Conservation (phyloP, 352 stramenopile species). For the Hyaloperonospora arabidopsidis region DNA sequence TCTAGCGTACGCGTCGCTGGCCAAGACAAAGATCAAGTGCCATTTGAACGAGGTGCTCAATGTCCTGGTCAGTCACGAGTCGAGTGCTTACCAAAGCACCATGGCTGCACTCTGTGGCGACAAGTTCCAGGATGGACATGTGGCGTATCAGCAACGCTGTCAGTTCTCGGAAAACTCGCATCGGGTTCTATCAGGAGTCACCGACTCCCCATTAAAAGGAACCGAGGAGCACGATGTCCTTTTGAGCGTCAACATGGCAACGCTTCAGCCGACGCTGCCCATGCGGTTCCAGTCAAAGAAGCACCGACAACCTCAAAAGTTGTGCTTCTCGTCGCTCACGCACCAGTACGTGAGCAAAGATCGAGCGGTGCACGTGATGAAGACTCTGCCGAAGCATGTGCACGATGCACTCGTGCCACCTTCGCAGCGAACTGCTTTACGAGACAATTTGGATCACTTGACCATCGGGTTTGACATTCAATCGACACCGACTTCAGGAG, state of each 20-base stretch:
- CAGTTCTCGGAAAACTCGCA: conserved; percentile 19
- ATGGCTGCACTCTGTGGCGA: conserved; percentile 38
- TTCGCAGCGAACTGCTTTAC: conserved; percentile 35
- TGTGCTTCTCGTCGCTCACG: conserved; percentile 45
- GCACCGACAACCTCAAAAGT: conserved; percentile 36
- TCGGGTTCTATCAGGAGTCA: conserved; percentile 19
- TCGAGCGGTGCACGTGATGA: conserved; percentile 53
- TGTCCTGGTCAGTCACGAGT: conserved; percentile 35
- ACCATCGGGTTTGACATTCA: conserved; percentile 46
- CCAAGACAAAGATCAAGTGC: conserved; percentile 38
- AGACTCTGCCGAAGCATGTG: conserved; percentile 45
- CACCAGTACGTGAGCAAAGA: conserved; percentile 35
- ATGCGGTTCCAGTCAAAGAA: conserved; percentile 15
- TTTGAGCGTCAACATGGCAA: conserved; percentile 27
- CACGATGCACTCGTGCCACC: conserved; percentile 39
- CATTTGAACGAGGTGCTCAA: conserved; percentile 58
- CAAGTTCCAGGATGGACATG: conserved; percentile 38
- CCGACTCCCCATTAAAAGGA: conserved; percentile 17
- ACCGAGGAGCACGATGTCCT: conserved; percentile 21
- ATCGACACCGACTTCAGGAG: conserved; percentile 22
- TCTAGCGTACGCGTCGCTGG: conserved; percentile 39
- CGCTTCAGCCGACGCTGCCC: conserved; percentile 21
- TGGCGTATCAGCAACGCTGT: conserved; percentile 33
- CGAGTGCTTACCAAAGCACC: conserved; percentile 35
- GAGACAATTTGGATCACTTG: conserved; percentile 45